Evolutionary conservation across 805 yeast species (phyloP).

Genomic region (Komagataella pseudopastoris): DNA sequence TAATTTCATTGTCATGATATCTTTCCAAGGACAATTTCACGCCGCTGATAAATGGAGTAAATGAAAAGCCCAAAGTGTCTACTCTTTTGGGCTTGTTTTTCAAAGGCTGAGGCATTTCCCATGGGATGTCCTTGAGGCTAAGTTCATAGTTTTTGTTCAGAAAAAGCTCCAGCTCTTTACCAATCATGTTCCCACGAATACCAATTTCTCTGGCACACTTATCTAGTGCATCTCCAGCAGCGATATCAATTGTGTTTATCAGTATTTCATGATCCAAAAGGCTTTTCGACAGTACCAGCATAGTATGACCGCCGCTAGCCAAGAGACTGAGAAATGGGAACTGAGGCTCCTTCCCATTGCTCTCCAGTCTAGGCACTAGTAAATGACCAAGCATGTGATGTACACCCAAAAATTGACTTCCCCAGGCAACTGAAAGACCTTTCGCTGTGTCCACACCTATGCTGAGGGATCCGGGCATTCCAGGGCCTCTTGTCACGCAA

Average conservation of each 20-base stretch:
- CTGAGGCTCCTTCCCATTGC: conserved; percentile 27
- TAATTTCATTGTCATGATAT: conserved; percentile 8
- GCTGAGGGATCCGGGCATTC: conserved; percentile 82
- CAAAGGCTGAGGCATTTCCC: conserved; percentile 31
- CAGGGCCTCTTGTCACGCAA: conserved; percentile 93
- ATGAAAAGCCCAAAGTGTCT: conserved; percentile 46
- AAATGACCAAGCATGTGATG: conserved; percentile 96
- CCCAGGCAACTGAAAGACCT: conserved; percentile 72
- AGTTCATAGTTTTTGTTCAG: conserved; percentile 19
- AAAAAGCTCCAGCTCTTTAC: conserved; percentile 62
- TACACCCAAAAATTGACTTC: conserved; percentile 71
- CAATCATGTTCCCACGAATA: conserved; percentile 70
- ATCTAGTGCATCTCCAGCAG: conserved; percentile 88
- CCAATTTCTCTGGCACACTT: conserved; percentile 86
- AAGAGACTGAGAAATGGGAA: conserved; percentile 68
- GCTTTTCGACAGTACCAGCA: conserved; percentile 57
- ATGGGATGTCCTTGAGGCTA: conserved; percentile 5
- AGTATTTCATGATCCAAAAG: conserved; percentile 57
- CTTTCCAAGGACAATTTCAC: conserved; percentile 14
- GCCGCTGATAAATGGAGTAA: conserved; percentile 47
- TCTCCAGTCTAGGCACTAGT: conserved; percentile 42
- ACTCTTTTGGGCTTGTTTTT: conserved; percentile 31
- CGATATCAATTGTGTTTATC: conserved; percentile 71
- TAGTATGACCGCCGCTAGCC: conserved; percentile 92
- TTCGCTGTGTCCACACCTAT: conserved; percentile 77